Percentiles rank a stretch among this genome's conserved stretches.
These are phyloP conservation scores for Hansfordia pulvinata DNA, from an alignment of 2,329 filamentous ascomycete species.

Conservation along the genomic window DNA sequence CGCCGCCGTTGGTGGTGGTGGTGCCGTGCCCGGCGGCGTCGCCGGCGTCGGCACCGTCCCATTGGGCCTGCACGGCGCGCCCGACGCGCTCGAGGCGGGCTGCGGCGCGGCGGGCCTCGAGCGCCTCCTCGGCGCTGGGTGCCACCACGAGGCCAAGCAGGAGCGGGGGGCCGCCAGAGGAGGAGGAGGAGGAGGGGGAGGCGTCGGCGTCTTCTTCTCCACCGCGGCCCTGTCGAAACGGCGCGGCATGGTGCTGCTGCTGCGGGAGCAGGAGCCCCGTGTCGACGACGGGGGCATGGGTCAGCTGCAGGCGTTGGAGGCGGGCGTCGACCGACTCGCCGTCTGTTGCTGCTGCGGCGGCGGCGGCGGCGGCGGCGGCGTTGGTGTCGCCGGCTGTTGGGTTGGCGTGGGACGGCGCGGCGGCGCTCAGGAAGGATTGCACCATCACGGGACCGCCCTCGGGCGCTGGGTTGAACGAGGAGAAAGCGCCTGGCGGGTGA, in stretches of 20 bases:
- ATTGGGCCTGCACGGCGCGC: conserved; percentile 38
- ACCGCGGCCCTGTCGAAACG: not conserved
- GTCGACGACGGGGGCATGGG: not conserved
- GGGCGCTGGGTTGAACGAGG: too few relatives aligned
- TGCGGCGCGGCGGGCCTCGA: conserved; percentile 38
- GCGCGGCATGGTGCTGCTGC: not conserved
- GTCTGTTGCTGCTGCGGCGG: not conserved
- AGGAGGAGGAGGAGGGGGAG: too few relatives aligned
- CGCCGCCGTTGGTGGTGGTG: not conserved
- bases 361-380: not conserved
- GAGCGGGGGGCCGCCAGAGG: too few relatives aligned
- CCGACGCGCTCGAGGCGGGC: conserved; percentile 39
- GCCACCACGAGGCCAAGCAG: conserved; percentile 42
- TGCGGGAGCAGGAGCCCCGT: not conserved
- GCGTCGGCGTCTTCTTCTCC: conserved; percentile 12
- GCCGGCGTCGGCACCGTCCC: conserved; percentile 27
- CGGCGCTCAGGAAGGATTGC: conserved; percentile 12
- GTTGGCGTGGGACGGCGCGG: too few relatives aligned
- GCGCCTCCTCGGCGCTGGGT: conserved; percentile 27
- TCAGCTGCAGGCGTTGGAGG: not conserved
- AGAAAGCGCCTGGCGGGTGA: too few relatives aligned
- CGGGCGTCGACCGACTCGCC: not conserved
- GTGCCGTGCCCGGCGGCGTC: too few relatives aligned
- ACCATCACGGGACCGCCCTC: conserved; percentile 19
- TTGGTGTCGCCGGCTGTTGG: not conserved